Evolutionary conservation across 768 basidiomycete species (phyloP), one percentile per base, ranked within the genome.

Genomic region (Xanthoconium stramineum): DNA sequence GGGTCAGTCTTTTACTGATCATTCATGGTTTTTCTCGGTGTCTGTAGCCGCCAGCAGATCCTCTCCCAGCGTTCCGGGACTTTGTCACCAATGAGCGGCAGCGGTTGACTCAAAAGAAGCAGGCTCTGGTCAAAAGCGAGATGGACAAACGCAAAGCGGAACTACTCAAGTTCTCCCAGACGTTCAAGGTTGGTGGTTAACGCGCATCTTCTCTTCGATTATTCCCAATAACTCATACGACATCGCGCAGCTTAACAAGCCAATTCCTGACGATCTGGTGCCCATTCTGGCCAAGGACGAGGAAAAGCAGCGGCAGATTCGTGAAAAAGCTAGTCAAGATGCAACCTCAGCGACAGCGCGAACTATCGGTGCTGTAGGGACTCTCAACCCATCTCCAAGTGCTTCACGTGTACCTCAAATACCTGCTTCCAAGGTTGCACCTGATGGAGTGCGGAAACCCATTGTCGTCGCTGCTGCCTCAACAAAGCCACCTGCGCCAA

Each of bases 81-180:
- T 98, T 98, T 65, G 94, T 99, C 36, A 88, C 88, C 2, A 86
- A 83, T 62, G 97, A 98, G 75, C 91, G 89, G 69, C 89, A 97
- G 66, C 82, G 91, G 50, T 74, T 97, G 55, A 88, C 90, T 44
- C 88, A 93, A 75, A 96, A 95, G 81, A 84, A 91, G 71, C 91
- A 93, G 65, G 87, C 89, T 14, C 74, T 95, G 44, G 84, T 86
- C 49, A 95, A 94, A 80, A 89, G 81, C 65, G 95, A 98, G 70
- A 91, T 95, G 85, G 94, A 98, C 72, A 91, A 91, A 68, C 86
- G 91, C 59, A 84, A 97, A 78, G 89, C 93, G 11, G 96, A 98
- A 42, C 78, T 98, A 37, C 82, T 94, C 69, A 91, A 90, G 73
- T 99, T 98, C 74, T 93, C 92, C 61, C 82, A 91, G 72, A 88